phyloP scores from a whole-genome alignment of 139 green algal species.

The Edaphochlamys debaryana region DNA sequence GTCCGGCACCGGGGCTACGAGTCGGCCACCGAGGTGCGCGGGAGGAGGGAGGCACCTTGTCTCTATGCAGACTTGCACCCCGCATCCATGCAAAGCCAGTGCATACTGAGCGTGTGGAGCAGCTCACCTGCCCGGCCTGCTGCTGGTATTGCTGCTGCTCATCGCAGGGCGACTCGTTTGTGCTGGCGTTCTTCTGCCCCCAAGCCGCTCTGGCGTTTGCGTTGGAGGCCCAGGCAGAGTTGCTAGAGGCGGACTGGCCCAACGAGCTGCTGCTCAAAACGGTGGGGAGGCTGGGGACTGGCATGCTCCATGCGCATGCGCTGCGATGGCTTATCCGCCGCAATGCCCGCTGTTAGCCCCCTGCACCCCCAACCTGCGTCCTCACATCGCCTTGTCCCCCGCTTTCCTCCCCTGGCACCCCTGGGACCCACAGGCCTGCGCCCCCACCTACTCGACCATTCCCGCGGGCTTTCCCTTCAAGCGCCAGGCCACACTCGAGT shows the following conservation, averaged over 20 bases:
- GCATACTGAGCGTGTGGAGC: too few species aligned
- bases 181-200: slow-evolving; percentile 28
- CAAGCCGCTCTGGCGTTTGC: slow-evolving; percentile 7
- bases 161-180: slow-evolving; percentile 25
- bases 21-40: slow-evolving; percentile 12
- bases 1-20: slow-evolving; percentile 24
- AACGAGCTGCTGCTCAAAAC: slow-evolving; percentile 4
- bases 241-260: slow-evolving; percentile 26
- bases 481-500: neutral
- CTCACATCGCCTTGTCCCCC: too few species aligned
- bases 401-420: too few species aligned
- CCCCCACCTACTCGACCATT: neutral
- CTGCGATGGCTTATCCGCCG: too few species aligned
- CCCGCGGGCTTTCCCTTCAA: slow-evolving; percentile 27
- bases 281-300: neutral
- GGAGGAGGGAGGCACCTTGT: too few species aligned
- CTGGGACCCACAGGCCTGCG: too few species aligned
- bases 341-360: too few species aligned
- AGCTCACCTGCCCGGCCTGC: too few species aligned
- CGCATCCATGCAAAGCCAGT: too few species aligned
- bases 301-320: too few species aligned
- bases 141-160: neutral
- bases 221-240: slow-evolving; percentile 25
- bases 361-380: too few species aligned
- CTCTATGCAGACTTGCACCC: too few species aligned